Evolutionary conservation across 345 rosid species (phyloP), one percentile per base, ranked within the genome.

Genomic region (Cardiospermum halicacabum): DNA sequence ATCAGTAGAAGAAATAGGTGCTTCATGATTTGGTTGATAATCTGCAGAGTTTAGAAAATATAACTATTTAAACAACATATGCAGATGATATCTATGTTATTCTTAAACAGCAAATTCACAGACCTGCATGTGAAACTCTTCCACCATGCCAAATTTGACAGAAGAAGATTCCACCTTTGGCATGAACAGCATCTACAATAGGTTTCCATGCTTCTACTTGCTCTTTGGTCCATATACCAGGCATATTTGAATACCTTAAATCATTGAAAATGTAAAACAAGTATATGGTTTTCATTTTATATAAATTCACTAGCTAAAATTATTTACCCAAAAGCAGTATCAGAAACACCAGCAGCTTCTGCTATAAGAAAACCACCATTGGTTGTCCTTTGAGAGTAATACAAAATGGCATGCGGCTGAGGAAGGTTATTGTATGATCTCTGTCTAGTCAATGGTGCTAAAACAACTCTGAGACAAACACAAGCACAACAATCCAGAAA

Each of bases 151-250:
- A 73, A 49, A 87, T 69, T 84, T 34, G 39, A 34, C 39, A 34
- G 10, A 34, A 34, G 39, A 34, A 34, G 39, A 34, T 34, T 34
- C 39, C 94, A 2, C 94, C 94, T 69, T 87, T 82, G 16, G 88
- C 86, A 76, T 85, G 94, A 77, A 89, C 94, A 55, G 94, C 91
- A 40, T 87, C 86, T 5, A 89, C 94, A 43, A 89, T 87, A 24
- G 96, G 88, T 62, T 82, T 89, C 96, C 96, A 89, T 6, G 91
- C 93, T 59, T 89, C 91, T 9, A 89, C 83, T 66, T 89, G 96
- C 69, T 80, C 91, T 69, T 85, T 82, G 6, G 86, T 85, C 91
- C 93, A 87, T 51, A 89, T 82, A 54, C 96, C 93, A 47, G 91
- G 89, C 7, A 77, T 75, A 64, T 78, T 67, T 11, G 56, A 26